A percentile compares a stretch with the other conserved stretches of the same genome.
Evolutionary conservation across 192 early-diverging fungal species (phyloP).

Genomic region (Tieghemiomyces parasiticus): DNA sequence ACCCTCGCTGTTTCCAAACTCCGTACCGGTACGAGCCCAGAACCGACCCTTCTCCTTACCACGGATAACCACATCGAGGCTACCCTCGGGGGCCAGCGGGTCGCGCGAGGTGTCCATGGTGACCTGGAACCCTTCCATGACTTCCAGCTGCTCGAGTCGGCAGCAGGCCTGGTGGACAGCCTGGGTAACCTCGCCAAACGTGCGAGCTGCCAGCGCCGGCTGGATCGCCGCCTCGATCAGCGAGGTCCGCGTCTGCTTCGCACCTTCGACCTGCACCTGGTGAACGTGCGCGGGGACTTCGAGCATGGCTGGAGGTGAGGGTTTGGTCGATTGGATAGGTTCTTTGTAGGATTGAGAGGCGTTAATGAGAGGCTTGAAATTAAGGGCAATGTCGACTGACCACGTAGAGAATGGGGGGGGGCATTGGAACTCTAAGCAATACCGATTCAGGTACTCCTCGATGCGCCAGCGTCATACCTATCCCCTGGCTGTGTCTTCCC

Average conservation of each 20-base stretch:
- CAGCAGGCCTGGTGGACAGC: conserved; percentile 34
- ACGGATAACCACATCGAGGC: conserved; percentile 54
- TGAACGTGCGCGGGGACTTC: no score
- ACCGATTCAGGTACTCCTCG: no score
- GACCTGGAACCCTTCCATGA: conserved; percentile 52
- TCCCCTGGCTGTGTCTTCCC: no score
- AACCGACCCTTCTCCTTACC: conserved; percentile 60
- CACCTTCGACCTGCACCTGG: conserved; percentile 16
- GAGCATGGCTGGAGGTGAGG: no score
- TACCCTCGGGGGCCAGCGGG: conserved; percentile 22
- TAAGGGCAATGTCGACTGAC: no score
- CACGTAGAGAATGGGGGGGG: no score
- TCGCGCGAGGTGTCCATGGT: conserved; percentile 41
- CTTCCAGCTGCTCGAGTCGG: conserved; percentile 43
- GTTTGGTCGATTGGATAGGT: no score
- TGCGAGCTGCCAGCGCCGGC: conserved; percentile 23
- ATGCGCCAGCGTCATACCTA: no score
- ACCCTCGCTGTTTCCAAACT: conserved; percentile 80
- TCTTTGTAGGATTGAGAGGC: no score
- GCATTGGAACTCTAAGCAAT: no score
- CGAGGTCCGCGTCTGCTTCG: conserved; percentile 24
- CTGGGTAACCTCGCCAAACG: conserved; percentile 49
- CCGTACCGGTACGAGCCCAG: conserved; percentile 72
- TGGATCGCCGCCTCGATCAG: conserved; percentile 27
- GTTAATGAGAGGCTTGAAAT: no score